Conservation (phyloP, 1,139 yeast genomes). For the Chernovozyma sophiae-reginae region DNA sequence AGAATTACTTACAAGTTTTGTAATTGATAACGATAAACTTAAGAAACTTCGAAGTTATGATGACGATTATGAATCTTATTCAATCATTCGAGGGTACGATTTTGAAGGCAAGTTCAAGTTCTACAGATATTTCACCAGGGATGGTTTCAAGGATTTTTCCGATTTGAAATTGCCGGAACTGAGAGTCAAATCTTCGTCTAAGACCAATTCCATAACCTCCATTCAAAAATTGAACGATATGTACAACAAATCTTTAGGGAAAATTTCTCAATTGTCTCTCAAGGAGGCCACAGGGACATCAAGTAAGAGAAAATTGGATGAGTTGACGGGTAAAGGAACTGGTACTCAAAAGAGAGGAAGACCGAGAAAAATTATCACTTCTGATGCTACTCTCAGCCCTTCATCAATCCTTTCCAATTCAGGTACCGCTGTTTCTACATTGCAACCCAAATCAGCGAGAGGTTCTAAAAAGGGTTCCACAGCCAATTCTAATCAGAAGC, state of each 20-base stretch:
- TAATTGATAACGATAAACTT: slow-evolving; percentile 21
- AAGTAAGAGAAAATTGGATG: slow-evolving; percentile 4
- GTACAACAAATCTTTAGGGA: slow-evolving; percentile 20
- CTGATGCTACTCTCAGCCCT: neutral
- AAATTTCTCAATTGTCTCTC: slow-evolving; percentile 20
- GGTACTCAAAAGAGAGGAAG: slow-evolving; percentile 6
- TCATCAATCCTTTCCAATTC: neutral
- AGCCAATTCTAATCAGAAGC: no score
- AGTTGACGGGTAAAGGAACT: slow-evolving; percentile 4
- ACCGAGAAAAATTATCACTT: slow-evolving; percentile 5
- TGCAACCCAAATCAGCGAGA: neutral
- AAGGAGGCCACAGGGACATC: slow-evolving; percentile 7
- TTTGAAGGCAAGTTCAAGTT: slow-evolving; percentile 71
- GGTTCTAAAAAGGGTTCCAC: neutral
- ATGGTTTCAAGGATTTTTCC: slow-evolving; percentile 4
- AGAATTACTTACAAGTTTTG: slow-evolving; percentile 41
- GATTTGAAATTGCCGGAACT: neutral
- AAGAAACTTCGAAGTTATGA: slow-evolving; percentile 19
- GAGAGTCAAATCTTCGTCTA: neutral
- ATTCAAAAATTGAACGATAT: slow-evolving; percentile 21
- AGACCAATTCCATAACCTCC: slow-evolving; percentile 3
- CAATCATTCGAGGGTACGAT: slow-evolving; percentile 62
- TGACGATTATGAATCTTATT: slow-evolving; percentile 20
- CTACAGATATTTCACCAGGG: slow-evolving; percentile 57
- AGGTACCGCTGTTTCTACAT: neutral